These are phyloP conservation scores for Pluteus cervinus DNA, from an alignment of 768 basidiomycete species.

Conservation along the genomic window DNA sequence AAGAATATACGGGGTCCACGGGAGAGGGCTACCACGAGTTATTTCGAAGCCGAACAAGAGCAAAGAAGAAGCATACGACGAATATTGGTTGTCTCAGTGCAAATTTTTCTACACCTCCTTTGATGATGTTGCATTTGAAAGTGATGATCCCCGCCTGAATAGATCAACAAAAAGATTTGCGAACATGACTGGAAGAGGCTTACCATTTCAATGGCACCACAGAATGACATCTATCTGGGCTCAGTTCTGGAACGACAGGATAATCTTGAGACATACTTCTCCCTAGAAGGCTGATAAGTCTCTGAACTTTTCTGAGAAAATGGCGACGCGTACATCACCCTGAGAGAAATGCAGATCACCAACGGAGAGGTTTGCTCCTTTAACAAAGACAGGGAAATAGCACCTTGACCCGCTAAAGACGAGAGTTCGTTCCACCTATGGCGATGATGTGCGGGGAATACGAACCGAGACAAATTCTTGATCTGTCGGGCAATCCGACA, in stretches of 20 bases:
- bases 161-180: not conserved
- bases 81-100: constrained; percentile 72
- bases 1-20: constrained; percentile 66
- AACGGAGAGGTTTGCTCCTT: constrained; percentile 71
- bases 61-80: constrained; percentile 33
- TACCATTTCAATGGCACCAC: constrained; percentile 76
- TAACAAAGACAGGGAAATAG: constrained; percentile 74
- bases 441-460: not conserved
- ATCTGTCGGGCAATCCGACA: constrained; percentile 35
- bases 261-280: constrained; percentile 33
- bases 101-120: constrained; percentile 69
- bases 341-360: constrained; percentile 80
- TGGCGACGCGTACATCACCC: constrained; percentile 44
- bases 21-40: constrained; percentile 59
- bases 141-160: constrained; percentile 64
- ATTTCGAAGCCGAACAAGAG: not conserved
- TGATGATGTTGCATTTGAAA: constrained; percentile 67
- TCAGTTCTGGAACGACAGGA: not conserved
- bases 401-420: constrained; percentile 54
- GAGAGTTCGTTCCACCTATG: not conserved
- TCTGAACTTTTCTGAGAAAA: not conserved
- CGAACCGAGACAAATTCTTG: constrained; percentile 63
- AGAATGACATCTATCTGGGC: constrained; percentile 52
- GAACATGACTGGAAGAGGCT: constrained; percentile 2
- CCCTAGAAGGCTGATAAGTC: constrained; percentile 30